Percentiles rank a stretch among this genome's conserved stretches.
These are phyloP conservation scores for Tagetes patula DNA, from an alignment of 129 eudicot species.

Conservation along the genomic window DNA sequence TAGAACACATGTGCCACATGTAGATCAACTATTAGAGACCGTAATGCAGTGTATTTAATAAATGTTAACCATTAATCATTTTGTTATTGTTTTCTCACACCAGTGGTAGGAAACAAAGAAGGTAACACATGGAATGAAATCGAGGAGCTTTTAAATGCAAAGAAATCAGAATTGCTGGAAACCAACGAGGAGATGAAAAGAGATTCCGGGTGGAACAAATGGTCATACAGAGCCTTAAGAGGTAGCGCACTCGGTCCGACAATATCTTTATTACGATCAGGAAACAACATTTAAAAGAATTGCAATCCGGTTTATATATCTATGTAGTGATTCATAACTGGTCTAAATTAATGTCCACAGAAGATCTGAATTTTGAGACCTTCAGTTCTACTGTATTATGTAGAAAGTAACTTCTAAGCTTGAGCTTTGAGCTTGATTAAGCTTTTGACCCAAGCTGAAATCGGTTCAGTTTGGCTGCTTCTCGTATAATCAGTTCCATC, in stretches of 20 bases:
- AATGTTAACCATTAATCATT: background rate
- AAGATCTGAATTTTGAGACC: constrained; percentile 22
- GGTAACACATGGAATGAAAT: constrained; percentile 62
- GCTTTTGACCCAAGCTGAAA: background rate
- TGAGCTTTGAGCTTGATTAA: background rate
- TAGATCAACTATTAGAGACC: background rate
- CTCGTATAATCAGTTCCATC: background rate
- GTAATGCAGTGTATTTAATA: background rate
- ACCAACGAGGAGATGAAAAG: constrained; percentile 44
- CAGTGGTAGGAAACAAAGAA: constrained; percentile 28
- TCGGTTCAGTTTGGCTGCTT: background rate
- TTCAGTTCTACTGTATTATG: constrained; percentile 1
- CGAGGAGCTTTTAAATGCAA: constrained; percentile 43
- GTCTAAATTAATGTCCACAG: background rate
- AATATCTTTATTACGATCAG: constrained; percentile 60
- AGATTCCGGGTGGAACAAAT: constrained; percentile 36
- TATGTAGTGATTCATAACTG: background rate
- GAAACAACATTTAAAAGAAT: constrained; percentile 36
- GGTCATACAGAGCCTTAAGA: constrained; percentile 63
- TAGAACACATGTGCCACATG: background rate
- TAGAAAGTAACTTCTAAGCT: background rate
- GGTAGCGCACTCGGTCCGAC: constrained; percentile 71
- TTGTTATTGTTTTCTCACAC: constrained; percentile 14
- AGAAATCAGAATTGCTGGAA: constrained; percentile 41
- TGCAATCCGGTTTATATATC: background rate